Evolutionary conservation across 2,329 filamentous ascomycete species (phyloP).

Genomic region (Alternaria hordeiaustralica): DNA sequence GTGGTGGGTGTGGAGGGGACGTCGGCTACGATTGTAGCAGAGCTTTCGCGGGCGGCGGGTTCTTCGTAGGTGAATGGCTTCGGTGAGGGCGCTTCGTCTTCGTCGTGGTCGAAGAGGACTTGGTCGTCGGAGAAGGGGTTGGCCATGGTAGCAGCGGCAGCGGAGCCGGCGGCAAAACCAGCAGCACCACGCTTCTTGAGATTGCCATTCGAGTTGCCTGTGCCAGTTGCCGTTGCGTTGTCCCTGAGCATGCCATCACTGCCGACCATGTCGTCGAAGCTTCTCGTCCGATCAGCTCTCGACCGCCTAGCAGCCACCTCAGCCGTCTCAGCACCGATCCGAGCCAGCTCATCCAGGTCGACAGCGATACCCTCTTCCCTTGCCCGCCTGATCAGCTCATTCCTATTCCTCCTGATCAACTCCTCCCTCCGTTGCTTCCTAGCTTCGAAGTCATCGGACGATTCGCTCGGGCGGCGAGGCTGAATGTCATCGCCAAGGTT

Average conservation of each 20-base stretch:
- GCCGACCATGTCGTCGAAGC: conserved; percentile 52
- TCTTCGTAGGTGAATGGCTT: conserved; percentile 38
- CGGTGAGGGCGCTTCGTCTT: conserved; percentile 39
- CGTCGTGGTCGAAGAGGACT: conserved; percentile 51
- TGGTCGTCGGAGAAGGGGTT: conserved; percentile 56
- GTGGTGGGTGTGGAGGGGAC: conserved; percentile 13
- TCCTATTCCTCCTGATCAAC: conserved; percentile 41
- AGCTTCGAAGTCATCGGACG: conserved; percentile 41
- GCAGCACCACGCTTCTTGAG: conserved; percentile 39
- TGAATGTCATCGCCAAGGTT: conserved; percentile 67
- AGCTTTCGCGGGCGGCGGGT: conserved; percentile 33
- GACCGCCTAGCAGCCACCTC: conserved; percentile 26
- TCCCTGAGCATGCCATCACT: conserved; percentile 48
- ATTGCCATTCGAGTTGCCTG: conserved; percentile 22
- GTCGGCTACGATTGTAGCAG: conserved; percentile 36
- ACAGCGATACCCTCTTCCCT: conserved; percentile 51
- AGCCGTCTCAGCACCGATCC: conserved; percentile 39
- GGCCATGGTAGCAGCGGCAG: conserved; percentile 38
- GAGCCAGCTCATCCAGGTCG: conserved; percentile 49
- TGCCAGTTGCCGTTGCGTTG: conserved; percentile 33
- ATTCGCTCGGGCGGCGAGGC: conserved; percentile 45
- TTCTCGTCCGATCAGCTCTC: conserved; percentile 31
- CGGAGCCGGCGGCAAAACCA: conserved; percentile 51
- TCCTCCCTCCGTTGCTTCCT: conserved; percentile 41
- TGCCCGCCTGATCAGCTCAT: conserved; percentile 45